Evolutionary conservation across 805 yeast species (phyloP), one percentile per base, ranked within the genome.

Genomic region (Saccharomycopsis vini): DNA sequence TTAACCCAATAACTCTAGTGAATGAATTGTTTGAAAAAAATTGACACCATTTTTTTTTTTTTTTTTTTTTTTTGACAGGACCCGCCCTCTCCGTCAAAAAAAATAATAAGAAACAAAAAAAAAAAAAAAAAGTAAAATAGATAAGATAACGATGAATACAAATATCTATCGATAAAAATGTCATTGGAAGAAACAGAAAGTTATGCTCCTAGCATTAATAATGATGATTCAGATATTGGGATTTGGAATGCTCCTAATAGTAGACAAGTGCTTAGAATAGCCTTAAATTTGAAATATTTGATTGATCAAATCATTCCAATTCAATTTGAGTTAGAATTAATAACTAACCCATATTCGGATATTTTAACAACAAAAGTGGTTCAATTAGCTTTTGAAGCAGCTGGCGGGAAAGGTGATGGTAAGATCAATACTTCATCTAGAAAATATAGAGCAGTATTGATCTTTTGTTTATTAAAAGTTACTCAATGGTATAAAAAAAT

Each of bases 391-490:
- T 67, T 73, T 43, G 71, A 69, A 23, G 92, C 95, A 4, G 94
- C 94, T 16, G 94, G 94, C 7, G 95, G 95, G 18, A 67, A 67
- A 39, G 86, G 86, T 4, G 62, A 73, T 38, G 83, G 81, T 2
- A 61, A 66, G 40, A 56, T 60, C 20, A 78, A 77, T 1, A 63
- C 80, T 0, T 68, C 80, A 1, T 67, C 79, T 0, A 66, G 70
- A 52, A 76, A 77, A 55, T 85, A 85, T 57, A 72, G 81, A 43
- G 79, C 88, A 0, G 71, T 77, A 20, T 58, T 86, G 37, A 69
- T 85, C 1, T 87, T 82, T 60, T 78, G 84, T 39, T 64, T 87
- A 45, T 63, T 87, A 47, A 79, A 77, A 52, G 90, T 84, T n/a
- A 72, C 81, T 30, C 74, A 71, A 22, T 87, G 96, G 96, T 85